Evolutionary conservation across 2,329 filamentous ascomycete species (phyloP).

Genomic region (Botrytis deweyae): DNA sequence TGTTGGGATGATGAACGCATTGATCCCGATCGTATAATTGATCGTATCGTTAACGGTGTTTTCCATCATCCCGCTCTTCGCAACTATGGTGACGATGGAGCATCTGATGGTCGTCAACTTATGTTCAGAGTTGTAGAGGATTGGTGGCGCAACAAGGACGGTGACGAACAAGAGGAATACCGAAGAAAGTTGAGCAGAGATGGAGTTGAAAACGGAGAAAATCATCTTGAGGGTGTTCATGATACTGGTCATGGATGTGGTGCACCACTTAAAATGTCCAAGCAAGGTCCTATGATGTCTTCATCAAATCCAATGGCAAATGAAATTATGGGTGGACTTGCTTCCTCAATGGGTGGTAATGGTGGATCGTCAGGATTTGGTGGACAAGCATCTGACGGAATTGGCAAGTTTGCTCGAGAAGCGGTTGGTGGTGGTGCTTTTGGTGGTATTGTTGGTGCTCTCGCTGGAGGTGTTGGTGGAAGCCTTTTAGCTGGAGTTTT

Average conservation of each 20-base stretch:
- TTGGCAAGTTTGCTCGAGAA: constrained; percentile 55
- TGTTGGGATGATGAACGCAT: constrained; percentile 77
- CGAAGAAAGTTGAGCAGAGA: constrained; percentile 73
- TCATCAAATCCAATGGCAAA: constrained; percentile 42
- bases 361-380: constrained; percentile 27
- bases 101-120: constrained; percentile 65
- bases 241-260: constrained; percentile 81
- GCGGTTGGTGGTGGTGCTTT: constrained; percentile 64
- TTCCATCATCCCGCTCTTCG: constrained; percentile 86
- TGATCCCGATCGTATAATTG: constrained; percentile 68
- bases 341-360: constrained; percentile 45
- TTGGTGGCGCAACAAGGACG: constrained; percentile 75
- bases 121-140: constrained; percentile 80
- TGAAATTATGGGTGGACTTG: constrained; percentile 57
- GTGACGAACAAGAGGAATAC: constrained; percentile 63
- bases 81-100: constrained; percentile 66
- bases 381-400: constrained; percentile 30
- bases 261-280: constrained; percentile 75
- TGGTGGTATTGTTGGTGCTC: constrained; percentile 67
- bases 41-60: constrained; percentile 76
- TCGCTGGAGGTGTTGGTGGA: constrained; percentile 64
- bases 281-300: constrained; percentile 53
- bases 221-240: constrained; percentile 82
- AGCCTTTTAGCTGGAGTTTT: constrained; percentile 65
- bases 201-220: constrained; percentile 73